Evolutionary conservation across 768 basidiomycete species (phyloP).

Genomic region (Calocybe indica): DNA sequence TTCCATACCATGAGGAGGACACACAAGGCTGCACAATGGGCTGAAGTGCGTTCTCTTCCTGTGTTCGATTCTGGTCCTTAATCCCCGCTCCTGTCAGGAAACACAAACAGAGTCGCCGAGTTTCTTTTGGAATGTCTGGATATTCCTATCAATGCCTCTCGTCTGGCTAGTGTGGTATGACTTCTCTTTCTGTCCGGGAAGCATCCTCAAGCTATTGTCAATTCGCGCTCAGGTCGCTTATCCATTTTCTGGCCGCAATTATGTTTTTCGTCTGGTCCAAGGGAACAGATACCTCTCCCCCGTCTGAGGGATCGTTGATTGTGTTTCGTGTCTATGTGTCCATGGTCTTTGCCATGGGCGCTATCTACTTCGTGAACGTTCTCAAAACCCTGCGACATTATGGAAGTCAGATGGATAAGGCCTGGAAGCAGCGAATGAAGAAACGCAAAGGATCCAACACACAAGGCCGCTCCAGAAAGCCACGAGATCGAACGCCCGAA

Average conservation of each 20-base stretch:
- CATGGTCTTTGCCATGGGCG: not conserved
- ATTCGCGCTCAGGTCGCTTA: not conserved
- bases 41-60: not conserved
- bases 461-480: too few relatives aligned
- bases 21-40: not conserved
- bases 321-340: not conserved
- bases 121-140: conserved; percentile 1
- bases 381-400: not conserved
- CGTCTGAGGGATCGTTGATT: not conserved
- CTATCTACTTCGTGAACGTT: not conserved
- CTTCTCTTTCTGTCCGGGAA: not conserved
- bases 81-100: not conserved
- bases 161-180: not conserved
- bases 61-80: too few relatives aligned
- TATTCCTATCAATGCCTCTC: not conserved
- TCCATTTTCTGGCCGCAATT: not conserved
- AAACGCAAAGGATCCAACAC: not conserved
- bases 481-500: too few relatives aligned
- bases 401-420: not conserved
- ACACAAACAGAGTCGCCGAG: not conserved
- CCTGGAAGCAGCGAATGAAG: not conserved
- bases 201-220: not conserved
- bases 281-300: not conserved
- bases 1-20: not conserved
- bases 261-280: not conserved